Evolutionary conservation across 305 asterid genomes (phyloP), one percentile per base, ranked within the genome.

Genomic region (Euphrasia arctica): DNA sequence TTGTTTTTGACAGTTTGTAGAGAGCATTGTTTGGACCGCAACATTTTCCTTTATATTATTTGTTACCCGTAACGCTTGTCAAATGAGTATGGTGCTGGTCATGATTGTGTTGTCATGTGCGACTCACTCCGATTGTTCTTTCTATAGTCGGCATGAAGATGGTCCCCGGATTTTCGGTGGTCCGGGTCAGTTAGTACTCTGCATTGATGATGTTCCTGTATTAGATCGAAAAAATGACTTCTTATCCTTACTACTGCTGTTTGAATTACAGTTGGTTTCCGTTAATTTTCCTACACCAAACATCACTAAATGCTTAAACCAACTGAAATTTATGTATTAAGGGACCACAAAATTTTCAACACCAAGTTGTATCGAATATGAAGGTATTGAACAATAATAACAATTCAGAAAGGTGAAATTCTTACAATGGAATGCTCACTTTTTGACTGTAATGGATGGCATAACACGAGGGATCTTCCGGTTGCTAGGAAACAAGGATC

Each of bases 401-500:
- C 22, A 18, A 18, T 34, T 8, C 43, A 39, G 43, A 39, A 39
- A 39, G 43, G 43, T 7, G 45, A 39, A 39, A 39, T 9, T 39
- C 10, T 39, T 39, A 2, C 45, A 39, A 67, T 71, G 75, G 78
- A 69, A 74, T 73, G 78, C 55, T 75, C 28, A 58, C 60, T 54
- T 27, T 54, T 59, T 43, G 43, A 55, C 25, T 32, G 51, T 54
- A 54, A 83, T 83, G 90, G 73, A 62, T 64, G 79, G 82, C 58
- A 78, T 66, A 70, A 72, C 29, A 39, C 71, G 77, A 57, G 71
- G 82, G 59, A 54, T 85, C 42, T 72, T 73, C 13, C 70, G 84
- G 27, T 69, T 74, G 78, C 68, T 79, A 25, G 77, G 79, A 60
- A 47, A 55, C 72, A 76, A 66, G 67, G 64, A 28, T 4, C 64